Evolutionary conservation across 495 filamentous ascomycete species (phyloP).

Genomic region (Neurospora sp.): DNA sequence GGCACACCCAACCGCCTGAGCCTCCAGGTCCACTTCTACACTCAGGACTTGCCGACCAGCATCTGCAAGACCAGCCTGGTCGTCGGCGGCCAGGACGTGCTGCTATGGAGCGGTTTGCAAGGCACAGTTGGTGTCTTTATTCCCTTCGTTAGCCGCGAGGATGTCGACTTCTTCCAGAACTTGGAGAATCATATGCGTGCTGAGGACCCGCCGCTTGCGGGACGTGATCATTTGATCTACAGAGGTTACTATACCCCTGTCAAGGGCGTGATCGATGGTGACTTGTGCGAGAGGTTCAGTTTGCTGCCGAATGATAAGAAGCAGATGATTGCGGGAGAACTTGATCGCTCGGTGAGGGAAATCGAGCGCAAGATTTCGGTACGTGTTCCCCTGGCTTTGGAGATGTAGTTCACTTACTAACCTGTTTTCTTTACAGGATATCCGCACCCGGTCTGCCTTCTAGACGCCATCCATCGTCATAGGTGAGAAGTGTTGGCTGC

Average conservation of each 20-base stretch:
- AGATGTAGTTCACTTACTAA: conserved; percentile 9
- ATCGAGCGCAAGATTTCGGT: conserved; percentile 94
- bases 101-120: conserved; percentile 90
- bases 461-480: conserved; percentile 23
- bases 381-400: conserved; percentile 22
- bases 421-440: conserved; percentile 47
- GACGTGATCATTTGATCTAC: conserved; percentile 91
- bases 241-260: conserved; percentile 93
- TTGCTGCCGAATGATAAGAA: conserved; percentile 76
- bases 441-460: conserved; percentile 80
- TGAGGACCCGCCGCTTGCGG: conserved; percentile 78
- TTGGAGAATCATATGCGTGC: conserved; percentile 76
- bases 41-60: conserved; percentile 85
- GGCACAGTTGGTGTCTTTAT: conserved; percentile 89
- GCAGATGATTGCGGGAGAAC: conserved; percentile 84
- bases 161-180: conserved; percentile 94
- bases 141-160: conserved; percentile 81
- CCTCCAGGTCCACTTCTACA: conserved; percentile 77
- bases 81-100: conserved; percentile 79
- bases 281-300: conserved; percentile 87
- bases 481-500: not conserved
- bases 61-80: conserved; percentile 85
- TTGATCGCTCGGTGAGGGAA: conserved; percentile 82
- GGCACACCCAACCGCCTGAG: conserved; percentile 77
- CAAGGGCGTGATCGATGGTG: conserved; percentile 96